Evolutionary conservation across 2,329 filamentous ascomycete species (phyloP), one percentile per base, ranked within the genome.

Genomic region (Sporothrix inflata): DNA sequence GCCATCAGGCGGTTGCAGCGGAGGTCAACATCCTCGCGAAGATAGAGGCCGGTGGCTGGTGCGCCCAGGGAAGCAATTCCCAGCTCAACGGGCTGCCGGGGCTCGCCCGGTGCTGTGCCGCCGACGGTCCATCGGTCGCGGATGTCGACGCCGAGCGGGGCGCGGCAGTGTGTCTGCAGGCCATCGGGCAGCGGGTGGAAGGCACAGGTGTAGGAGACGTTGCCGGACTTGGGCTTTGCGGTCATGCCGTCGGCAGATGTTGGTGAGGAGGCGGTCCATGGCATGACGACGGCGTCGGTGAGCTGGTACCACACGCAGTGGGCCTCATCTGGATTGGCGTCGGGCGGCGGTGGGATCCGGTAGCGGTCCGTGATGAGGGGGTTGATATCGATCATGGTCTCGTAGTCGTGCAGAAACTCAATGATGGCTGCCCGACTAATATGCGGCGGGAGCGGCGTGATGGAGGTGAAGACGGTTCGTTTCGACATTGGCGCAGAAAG

Each of bases 331-430:
- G 88, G 83, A 0, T 88, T 84, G 14, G 91, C 90, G 78, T 90
- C 87, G 30, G 85, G 78, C 0, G 93, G 93, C 1, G 92, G 86
- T 63, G 87, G 85, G 80, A 93, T 93, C 42, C 85, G 85, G 76
- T 90, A 87, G 72, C 92, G 88, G 74, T 92, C 89, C 74, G 91
- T 89, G 71, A 97, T 91, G 65, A 97, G 85, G 1, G 94, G 94
- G 80, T 97, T 97, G 72, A 97, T 84, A 78, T 95, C 91, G 78
- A 97, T 97, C 91, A 97, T 97, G 76, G 90, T 90, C 67, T 86
- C 80, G 81, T 97, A 93, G 80, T 91, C 87, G 80, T 94, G 92
- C 42, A 97, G 89, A 76, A 93, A 92, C 70, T 88, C 85, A 75
- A 97, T 80, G 55, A 93, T 92, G n/a, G 88, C 86, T 75, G 91